Base-by-base conservation (phyloP, 2,329 filamentous ascomycete species). In the Botrytis paeoniae region DNA sequence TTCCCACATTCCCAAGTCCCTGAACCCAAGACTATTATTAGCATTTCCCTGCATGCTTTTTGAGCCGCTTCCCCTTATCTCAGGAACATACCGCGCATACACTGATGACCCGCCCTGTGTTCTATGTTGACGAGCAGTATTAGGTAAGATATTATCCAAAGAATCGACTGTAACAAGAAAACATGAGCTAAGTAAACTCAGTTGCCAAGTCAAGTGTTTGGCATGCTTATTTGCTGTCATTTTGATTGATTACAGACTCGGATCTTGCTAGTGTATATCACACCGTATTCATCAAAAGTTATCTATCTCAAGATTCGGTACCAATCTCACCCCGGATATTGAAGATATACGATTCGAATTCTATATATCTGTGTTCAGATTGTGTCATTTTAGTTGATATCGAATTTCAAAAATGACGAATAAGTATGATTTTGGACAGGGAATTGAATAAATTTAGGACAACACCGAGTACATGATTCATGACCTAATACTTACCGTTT, bases 1-100 rank as follows among this genome's bases (percentile, higher is more conserved):
- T 82, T 0, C 85, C 85, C 3, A 83, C 85, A 0, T 80, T 82
- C 0, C 85, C 86, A 5, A 86, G 77, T 0, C 89, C 89, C 59
- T 76, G 74, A 18, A 77, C 60, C 75, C 76, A 54, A 1, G 25
- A 7, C 37, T 20, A 32, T 20, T 10, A 35, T 60, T 12, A 69
- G 39, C 37, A 43, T 59, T 22, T 69, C 10, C 6, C 29, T 14
- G 12, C n/a, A 14, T 16, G 4, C 12, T 7, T 12, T 18, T 62
- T 8, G 12, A 62, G 25, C 10, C 12, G 25, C 48, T 14, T 16
- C 7, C 7, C 3, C 5, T 25, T 22, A 14, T 62, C 4, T 41
- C 22, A 1, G 22, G 35, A 62, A 35, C 29, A 48, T 62, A 74
- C 76, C 41, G 75, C 73, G 18, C 74, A 41, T 2, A 66, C 63